Conservation (phyloP, 2,329 filamentous ascomycete genomes). For the Botrytis deweyae region DNA sequence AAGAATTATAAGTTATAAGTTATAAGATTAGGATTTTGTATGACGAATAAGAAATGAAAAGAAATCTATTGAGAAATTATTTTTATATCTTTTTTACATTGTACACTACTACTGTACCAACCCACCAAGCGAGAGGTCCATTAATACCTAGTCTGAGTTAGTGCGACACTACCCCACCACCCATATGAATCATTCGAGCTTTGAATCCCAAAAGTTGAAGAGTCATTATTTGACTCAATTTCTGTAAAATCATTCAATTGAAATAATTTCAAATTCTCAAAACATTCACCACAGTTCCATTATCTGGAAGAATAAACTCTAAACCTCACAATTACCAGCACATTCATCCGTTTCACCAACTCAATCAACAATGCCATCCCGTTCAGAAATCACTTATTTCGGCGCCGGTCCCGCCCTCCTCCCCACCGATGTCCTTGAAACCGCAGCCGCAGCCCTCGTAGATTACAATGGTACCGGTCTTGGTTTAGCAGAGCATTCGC, state of each 20-base stretch:
- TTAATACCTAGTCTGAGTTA: neutral
- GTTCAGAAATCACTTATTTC: slow-evolving; percentile 70
- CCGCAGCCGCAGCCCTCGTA: slow-evolving; percentile 72
- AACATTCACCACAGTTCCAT: neutral
- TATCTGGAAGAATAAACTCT: neutral
- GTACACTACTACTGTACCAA: neutral
- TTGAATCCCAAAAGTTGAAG: neutral
- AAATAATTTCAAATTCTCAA: neutral
- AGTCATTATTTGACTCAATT: neutral
- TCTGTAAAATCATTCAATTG: neutral
- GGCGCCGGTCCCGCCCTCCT: slow-evolving; percentile 87
- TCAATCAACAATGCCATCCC: slow-evolving; percentile 16
- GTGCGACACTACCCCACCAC: neutral
- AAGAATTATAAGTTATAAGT: neutral
- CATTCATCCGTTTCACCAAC: neutral
- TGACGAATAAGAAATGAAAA: neutral
- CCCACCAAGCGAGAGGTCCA: neutral
- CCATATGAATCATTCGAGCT: neutral
- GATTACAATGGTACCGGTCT: slow-evolving; percentile 81
- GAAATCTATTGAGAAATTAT: neutral
- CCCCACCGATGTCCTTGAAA: slow-evolving; percentile 77
- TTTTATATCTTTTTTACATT: neutral
- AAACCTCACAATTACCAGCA: neutral
- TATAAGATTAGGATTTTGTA: neutral
- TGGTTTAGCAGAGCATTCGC: slow-evolving; percentile 85